These are phyloP conservation scores for Claviceps quebecensis DNA, from an alignment of 2,329 filamentous ascomycete genomes.

Conservation along the genomic window DNA sequence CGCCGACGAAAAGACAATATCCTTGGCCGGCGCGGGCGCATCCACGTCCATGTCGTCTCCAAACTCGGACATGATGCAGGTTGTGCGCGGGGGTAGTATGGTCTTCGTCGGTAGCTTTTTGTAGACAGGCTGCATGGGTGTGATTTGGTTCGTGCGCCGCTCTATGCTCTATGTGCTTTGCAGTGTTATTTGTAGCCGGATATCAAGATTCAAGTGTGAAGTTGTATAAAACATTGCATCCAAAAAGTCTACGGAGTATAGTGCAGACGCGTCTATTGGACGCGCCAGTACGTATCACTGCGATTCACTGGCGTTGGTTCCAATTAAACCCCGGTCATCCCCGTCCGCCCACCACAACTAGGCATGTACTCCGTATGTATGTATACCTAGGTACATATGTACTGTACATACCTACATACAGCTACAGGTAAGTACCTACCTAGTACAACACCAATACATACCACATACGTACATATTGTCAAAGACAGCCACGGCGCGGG, in stretches of 20 bases:
- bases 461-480: too few relatives aligned
- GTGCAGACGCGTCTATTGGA: neutral
- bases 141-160: too few relatives aligned
- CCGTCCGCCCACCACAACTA: neutral
- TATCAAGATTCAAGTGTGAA: too few relatives aligned
- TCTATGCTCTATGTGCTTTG: neutral
- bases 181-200: neutral
- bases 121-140: neutral
- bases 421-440: too few relatives aligned
- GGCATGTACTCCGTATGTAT: too few relatives aligned
- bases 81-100: neutral
- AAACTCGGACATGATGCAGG: conserved; percentile 38
- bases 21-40: conserved; percentile 29
- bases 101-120: neutral
- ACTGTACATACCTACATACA: too few relatives aligned
- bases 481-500: too few relatives aligned
- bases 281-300: neutral
- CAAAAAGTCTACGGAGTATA: too few relatives aligned
- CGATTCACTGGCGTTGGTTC: neutral
- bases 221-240: too few relatives aligned
- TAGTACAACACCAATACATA: too few relatives aligned
- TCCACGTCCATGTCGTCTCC: conserved; percentile 51
- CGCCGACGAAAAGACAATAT: conserved; percentile 57
- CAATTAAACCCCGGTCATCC: neutral
- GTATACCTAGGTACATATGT: too few relatives aligned